Evolutionary conservation across 1,284 basidiomycete genomes (phyloP).

Genomic region (Apiotrichum sp.): DNA sequence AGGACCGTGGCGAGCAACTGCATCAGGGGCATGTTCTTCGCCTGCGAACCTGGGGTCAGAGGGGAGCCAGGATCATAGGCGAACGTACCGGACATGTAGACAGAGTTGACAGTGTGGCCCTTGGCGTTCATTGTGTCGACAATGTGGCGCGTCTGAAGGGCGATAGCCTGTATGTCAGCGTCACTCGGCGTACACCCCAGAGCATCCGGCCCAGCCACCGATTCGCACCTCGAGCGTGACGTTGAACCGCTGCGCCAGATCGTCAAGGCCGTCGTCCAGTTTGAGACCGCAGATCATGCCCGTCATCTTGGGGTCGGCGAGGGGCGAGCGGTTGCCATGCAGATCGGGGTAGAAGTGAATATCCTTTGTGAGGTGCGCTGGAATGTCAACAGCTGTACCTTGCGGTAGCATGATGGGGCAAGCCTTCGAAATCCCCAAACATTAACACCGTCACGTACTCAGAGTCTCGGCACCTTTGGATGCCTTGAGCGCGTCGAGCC

Average conservation of each 20-base stretch:
- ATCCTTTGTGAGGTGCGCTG: slow-evolving; percentile 76
- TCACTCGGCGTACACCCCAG: too few relatives aligned
- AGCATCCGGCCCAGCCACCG: not conserved
- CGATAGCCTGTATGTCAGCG: slow-evolving; percentile 58
- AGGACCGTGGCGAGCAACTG: slow-evolving; percentile 82
- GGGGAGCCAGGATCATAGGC: not conserved
- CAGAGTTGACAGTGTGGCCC: slow-evolving; percentile 75
- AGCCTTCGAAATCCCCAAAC: too few relatives aligned
- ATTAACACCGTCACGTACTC: slow-evolving; percentile 38
- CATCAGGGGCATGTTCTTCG: slow-evolving; percentile 77
- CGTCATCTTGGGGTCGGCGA: slow-evolving; percentile 88
- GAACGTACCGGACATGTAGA: slow-evolving; percentile 67
- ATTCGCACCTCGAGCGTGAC: slow-evolving; percentile 68
- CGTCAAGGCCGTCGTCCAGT: slow-evolving; percentile 68
- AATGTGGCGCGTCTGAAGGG: slow-evolving; percentile 92
- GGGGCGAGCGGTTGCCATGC: slow-evolving; percentile 86
- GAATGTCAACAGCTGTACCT: slow-evolving; percentile 16
- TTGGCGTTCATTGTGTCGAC: slow-evolving; percentile 81
- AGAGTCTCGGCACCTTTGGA: slow-evolving; percentile 58
- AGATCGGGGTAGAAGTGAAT: slow-evolving; percentile 93
- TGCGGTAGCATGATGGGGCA: not conserved
- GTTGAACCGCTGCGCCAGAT: slow-evolving; percentile 86
- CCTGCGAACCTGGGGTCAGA: slow-evolving; percentile 62
- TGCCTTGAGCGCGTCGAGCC: slow-evolving; percentile 62
- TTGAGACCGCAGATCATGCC: slow-evolving; percentile 84